Base-by-base conservation (phyloP, 2,329 filamentous ascomycete genomes). In the Rhexocercosporidium sp. region DNA sequence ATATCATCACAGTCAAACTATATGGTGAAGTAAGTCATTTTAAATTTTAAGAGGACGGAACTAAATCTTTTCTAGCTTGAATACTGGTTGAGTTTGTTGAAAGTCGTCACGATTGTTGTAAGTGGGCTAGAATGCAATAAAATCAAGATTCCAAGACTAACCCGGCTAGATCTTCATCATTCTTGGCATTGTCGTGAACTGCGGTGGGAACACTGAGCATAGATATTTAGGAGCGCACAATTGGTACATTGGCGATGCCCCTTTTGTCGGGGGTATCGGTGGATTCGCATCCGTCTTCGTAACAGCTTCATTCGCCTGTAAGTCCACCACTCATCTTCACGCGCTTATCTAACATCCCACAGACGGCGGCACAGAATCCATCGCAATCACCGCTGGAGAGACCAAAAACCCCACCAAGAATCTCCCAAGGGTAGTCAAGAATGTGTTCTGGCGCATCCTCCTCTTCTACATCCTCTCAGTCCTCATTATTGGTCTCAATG, bases 221-320 rank as follows among this genome's bases (percentile, higher is more conserved):
- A 77, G 79, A 56, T 89, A 89, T 68, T 87, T 89, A 25, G 87
- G 88, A 11, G 85, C 81, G 5, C 80, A 83, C 67, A 82, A 88
- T 72, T 90, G 86, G 84, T 80, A 85, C 65, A 80, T 86, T 1
- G 85, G 84, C 0, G 87, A 84, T 39, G 88, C 88, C 1, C 88
- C 88, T 0, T 90, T 91, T 71, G 88, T 90, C 0, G 85, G 82
- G 1, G 88, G 88, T 0, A 88, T 90, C 20, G 87, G 87, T 46
- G 88, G 88, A 0, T 90, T 91, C 70, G 87, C 87, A 0, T 89
- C 86, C 22, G 88, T 90, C 51, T 88, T 88, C 70, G 85, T 88
- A 14, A 87, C 85, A 0, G 86, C 86, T n/a, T 83, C 80, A 64
- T 90, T 90, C 75, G 86, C 88, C 29, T 89, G 81, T 80, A 75